Evolutionary conservation across 768 basidiomycete genomes (phyloP).

Genomic region (Arthromyces matolae): DNA sequence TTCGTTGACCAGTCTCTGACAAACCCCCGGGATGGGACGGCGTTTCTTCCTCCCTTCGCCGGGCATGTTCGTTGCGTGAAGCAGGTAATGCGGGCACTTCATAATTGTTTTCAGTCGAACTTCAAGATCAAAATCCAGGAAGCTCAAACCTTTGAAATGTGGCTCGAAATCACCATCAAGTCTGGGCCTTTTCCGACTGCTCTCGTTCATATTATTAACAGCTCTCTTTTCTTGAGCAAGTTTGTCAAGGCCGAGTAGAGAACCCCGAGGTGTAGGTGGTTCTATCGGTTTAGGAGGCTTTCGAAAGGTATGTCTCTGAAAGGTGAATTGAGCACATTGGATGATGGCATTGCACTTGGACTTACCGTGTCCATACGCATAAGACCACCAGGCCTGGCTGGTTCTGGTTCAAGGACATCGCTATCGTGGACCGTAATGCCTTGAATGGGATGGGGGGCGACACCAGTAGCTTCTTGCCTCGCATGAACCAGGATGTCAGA

Average conservation of each 20-base stretch:
- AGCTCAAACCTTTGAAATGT: constrained; percentile 78
- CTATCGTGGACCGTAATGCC: constrained; percentile 77
- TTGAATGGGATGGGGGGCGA: constrained; percentile 55
- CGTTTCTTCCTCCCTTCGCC: constrained; percentile 84
- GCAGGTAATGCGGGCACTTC: constrained; percentile 78
- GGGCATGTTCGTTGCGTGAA: constrained; percentile 46
- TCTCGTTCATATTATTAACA: constrained; percentile 46
- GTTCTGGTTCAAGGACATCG: constrained; percentile 82
- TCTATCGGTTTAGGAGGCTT: constrained; percentile 69
- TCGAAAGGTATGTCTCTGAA: constrained; percentile 76
- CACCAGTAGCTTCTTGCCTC: constrained; percentile 57
- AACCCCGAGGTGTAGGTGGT: constrained; percentile 74
- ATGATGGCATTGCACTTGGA: constrained; percentile 3
- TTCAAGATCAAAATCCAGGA: background rate
- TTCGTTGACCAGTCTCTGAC: constrained; percentile 65
- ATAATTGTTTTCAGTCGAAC: constrained; percentile 8
- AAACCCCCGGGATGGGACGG: constrained; percentile 92
- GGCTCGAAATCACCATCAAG: constrained; percentile 63
- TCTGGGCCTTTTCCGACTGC: constrained; percentile 64
- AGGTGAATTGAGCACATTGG: background rate
- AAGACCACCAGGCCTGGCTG: constrained; percentile 73
- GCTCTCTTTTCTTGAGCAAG: constrained; percentile 87
- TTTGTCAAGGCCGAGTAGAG: constrained; percentile 82
- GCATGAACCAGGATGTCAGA: constrained; percentile 72
- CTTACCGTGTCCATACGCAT: constrained; percentile 62